These are phyloP conservation scores for Echria macrotheca DNA, from an alignment of 495 filamentous ascomycete genomes.

Conservation along the genomic window DNA sequence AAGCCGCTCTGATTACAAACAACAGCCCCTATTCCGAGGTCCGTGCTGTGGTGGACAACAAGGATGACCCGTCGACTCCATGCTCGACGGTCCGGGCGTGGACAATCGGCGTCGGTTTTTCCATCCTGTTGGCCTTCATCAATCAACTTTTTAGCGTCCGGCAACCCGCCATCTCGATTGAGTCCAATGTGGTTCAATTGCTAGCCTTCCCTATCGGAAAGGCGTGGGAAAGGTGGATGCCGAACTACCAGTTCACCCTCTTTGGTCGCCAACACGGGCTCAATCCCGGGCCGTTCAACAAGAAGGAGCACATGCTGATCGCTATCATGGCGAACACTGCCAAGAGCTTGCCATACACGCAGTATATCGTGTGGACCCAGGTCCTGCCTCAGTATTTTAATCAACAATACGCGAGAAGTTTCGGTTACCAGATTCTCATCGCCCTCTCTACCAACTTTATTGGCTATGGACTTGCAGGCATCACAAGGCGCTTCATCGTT, in stretches of 20 bases:
- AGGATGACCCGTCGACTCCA: constrained; percentile 34
- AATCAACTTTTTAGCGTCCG: constrained; percentile 39
- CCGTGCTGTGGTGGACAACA: constrained; percentile 44
- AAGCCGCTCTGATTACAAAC: constrained; percentile 38
- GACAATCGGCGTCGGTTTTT: constrained; percentile 35
- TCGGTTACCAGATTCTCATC: constrained; percentile 40
- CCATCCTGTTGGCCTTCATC: constrained; percentile 32
- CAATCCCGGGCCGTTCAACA: constrained; percentile 47
- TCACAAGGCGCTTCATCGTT: constrained; percentile 53
- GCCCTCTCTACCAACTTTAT: constrained; percentile 44
- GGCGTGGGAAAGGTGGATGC: constrained; percentile 30
- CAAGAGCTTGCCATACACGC: constrained; percentile 33
- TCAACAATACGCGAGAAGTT: constrained; percentile 31
- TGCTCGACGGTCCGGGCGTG: constrained; percentile 37
- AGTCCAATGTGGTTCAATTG: constrained; percentile 32
- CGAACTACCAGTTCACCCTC: constrained; percentile 32
- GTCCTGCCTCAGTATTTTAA: constrained; percentile 38
- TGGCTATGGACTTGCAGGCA: constrained; percentile 49
- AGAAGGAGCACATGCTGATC: constrained; percentile 50
- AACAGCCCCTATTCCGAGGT: constrained; percentile 47
- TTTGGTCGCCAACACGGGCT: constrained; percentile 34
- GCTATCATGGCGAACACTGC: constrained; percentile 41
- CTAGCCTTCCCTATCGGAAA: constrained; percentile 40
- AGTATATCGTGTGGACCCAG: constrained; percentile 43
- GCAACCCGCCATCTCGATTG: constrained; percentile 32